Conservation (phyloP, 768 basidiomycete species). For the Suillus brevipes region DNA sequence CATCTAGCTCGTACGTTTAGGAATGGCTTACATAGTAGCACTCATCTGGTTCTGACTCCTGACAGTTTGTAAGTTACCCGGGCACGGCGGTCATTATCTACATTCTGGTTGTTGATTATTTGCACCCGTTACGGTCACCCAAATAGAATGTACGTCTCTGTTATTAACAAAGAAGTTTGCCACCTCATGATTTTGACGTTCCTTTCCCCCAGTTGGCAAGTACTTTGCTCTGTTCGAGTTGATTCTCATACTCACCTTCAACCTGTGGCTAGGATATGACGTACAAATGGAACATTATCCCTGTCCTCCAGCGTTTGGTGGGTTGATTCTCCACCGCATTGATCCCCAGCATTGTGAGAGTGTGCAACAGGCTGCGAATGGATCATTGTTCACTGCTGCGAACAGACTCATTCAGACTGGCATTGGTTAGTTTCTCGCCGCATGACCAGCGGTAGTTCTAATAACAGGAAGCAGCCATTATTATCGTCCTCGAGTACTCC, state of each 20-base stretch:
- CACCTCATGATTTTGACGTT: neutral
- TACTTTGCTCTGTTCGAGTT: neutral
- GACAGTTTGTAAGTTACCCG: too few species aligned
- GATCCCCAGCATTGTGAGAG: neutral
- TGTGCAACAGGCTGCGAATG: neutral
- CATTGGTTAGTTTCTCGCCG: neutral
- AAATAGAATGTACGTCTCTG: neutral
- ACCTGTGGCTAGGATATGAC: neutral
- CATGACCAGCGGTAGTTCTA: neutral
- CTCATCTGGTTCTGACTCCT: too few species aligned
- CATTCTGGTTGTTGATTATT: too few species aligned
- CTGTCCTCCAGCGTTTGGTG: neutral
- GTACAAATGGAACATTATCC: accelerated
- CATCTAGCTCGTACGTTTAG: too few species aligned
- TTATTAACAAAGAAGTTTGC: neutral
- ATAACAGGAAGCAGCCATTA: neutral
- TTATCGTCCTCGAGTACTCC: neutral
- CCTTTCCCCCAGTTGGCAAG: neutral
- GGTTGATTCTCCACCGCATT: neutral
- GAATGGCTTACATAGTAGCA: too few species aligned
- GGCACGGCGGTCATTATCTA: too few species aligned
- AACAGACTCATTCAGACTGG: neutral
- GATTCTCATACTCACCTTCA: neutral
- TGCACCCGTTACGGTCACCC: neutral
- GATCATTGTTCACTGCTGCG: neutral